Base-by-base conservation (phyloP, 768 basidiomycete genomes). In the Amyloporia xantha region DNA sequence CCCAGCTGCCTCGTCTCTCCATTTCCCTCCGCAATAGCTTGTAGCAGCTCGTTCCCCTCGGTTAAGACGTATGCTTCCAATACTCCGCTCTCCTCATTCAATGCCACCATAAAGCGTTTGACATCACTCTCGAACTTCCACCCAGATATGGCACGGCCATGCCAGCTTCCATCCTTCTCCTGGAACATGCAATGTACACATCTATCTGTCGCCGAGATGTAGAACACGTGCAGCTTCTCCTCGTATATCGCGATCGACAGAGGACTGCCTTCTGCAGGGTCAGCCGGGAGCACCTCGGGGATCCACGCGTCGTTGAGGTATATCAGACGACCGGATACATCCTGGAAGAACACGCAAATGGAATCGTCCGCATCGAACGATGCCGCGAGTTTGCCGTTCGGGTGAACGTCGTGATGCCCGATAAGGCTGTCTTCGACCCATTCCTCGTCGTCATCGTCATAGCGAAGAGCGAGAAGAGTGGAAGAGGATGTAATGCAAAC, bases 361-460 rank as follows among this genome's bases (percentile, higher is more conserved):
- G 9, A n/a, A 35, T n/a, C n/a, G 17, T 39, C 38, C 21, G 6
- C 15, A 37, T 9, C 15, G 38, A 24, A 20, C 27, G 19, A 20
- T 21, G 47, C 9, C 9, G 5, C 21, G 7, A 39, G 21, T 6
- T 20, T 39, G n/a, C 38, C 7, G 7, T 39, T 6, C 15, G 15
- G 6, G 38, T 17, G n/a, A 5, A 39, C 7, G 6, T 39, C 21
- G n/a, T 6, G n/a, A 7, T 17, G 7, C 9, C 7, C 37, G 20
- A 7, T 13, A 5, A 7, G 17, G 15, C 28, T 24, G n/a, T 48
- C 38, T 28, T 27, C 37, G n/a, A 13, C 9, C 47, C 47, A 48
- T 13, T 48, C 47, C 25, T 40, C 37, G 20, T 40, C 36, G 15
- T 41, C 47, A 4, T 48, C 38, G 23, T 48, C 47, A 20, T 40